These are phyloP conservation scores for Rhazya stricta DNA, from an alignment of 257 asterid species.

Conservation along the genomic window DNA sequence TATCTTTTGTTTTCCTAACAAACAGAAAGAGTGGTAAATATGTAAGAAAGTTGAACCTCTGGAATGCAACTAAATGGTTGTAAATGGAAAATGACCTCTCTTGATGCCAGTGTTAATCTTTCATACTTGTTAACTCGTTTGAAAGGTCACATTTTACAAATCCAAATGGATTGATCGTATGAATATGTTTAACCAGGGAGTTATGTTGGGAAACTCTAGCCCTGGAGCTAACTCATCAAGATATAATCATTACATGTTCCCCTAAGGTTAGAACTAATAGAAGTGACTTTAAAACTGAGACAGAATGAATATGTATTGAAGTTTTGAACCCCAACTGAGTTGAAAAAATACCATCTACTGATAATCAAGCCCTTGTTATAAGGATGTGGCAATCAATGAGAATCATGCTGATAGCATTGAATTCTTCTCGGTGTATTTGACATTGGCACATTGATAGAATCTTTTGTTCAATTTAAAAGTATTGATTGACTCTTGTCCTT, in stretches of 20 bases:
- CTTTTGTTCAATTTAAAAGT: neutral
- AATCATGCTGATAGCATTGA: neutral
- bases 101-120: neutral
- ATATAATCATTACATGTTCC: neutral
- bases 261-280: neutral
- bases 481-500: neutral
- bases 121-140: neutral
- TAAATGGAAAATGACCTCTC: neutral
- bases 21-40: neutral
- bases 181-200: neutral
- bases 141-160: neutral
- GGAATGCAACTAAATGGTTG: neutral
- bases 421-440: neutral
- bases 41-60: slow-evolving; percentile 4
- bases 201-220: neutral
- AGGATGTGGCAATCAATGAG: neutral
- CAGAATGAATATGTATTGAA: too few relatives aligned
- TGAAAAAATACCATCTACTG: neutral
- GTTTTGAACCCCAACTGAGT: neutral
- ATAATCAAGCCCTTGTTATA: neutral
- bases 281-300: too few relatives aligned
- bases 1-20: neutral
- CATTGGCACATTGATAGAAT: neutral
- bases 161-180: neutral
- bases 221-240: neutral